A percentile compares a stretch with the other conserved stretches of the same genome.
Evolutionary conservation across 2,329 filamentous ascomycete species (phyloP).

Genomic region (Aspergillus melleus): DNA sequence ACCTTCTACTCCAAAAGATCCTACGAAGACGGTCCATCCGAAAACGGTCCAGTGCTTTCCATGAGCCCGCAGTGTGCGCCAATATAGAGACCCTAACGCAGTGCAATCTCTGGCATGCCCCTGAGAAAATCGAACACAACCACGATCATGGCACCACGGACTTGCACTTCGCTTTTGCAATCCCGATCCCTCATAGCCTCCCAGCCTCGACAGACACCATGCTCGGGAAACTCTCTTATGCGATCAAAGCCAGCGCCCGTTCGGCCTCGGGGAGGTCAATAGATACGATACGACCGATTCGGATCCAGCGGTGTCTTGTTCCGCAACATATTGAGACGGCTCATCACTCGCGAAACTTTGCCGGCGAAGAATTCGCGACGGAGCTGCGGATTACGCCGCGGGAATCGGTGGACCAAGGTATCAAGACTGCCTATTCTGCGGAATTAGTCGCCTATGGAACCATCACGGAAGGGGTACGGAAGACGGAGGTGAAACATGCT

Average conservation of each 20-base stretch:
- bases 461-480: background rate
- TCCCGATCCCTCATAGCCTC: background rate
- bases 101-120: background rate
- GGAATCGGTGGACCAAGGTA: background rate
- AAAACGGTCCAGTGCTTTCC: background rate
- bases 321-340: background rate
- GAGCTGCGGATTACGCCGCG: background rate
- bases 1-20: background rate
- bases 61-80: background rate
- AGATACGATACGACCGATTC: background rate
- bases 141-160: background rate
- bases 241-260: background rate
- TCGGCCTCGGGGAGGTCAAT: background rate
- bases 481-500: slow-evolving; percentile 1
- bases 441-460: background rate
- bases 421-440: background rate
- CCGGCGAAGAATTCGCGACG: background rate
- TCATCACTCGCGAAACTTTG: background rate
- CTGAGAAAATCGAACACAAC: background rate
- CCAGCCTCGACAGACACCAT: background rate
- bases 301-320: background rate
- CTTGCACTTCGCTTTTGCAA: background rate
- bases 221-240: background rate
- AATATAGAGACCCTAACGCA: background rate
- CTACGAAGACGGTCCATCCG: background rate